Base-by-base conservation (phyloP, 2,329 filamentous ascomycete species). In the Epichloe coenophiala region DNA sequence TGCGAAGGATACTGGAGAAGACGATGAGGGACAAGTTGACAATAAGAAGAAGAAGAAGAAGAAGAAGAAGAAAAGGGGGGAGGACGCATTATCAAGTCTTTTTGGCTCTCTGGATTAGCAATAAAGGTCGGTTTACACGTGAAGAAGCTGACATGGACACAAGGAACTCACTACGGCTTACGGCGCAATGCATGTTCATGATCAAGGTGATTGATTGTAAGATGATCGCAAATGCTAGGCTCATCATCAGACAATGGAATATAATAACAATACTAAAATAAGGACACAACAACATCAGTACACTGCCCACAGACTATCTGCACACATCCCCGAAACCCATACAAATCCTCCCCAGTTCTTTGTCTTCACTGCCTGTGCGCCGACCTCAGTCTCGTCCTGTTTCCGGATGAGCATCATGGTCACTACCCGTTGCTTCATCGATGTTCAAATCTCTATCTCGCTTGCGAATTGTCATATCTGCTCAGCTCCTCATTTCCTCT, bases 61-160 rank as follows among this genome's bases (percentile, higher is more conserved):
- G 58, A 61, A 61, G 51, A 68, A 71, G 51, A 71, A 27, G 23
- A 6, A 27, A 66, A 53, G 78, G 73, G 61, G 81, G 64, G 80
- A 71, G 6, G 80, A 89, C 61, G 83, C 78, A 41, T 85, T 91
- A 50, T 86, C 89, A 54, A 81, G 82, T 60, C 65, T 91, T 23
- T 93, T 93, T 60, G 75, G 73, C 48, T 76, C 76, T 9, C 64
- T 87, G 9, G 23, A 42, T 35, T 55, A 53, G 39, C 17, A 33
- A 6, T 37, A 3, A 12, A 21, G 11, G 27, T 5, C 31, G 15
- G 31, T 8, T 17, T 41, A 27, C 11, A 23, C 6, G 9, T 31
- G 27, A 31, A 31, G 23, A 31, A 31, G 8, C 8, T 11, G 4
- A 4, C 27, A 15, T 12, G 36, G 3, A 42, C 21, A 17, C 17